A percentile compares a stretch with the other conserved stretches of the same genome.
phyloP scores from a whole-genome alignment of 805 yeast species.

The Nakazawaea sp. region DNA sequence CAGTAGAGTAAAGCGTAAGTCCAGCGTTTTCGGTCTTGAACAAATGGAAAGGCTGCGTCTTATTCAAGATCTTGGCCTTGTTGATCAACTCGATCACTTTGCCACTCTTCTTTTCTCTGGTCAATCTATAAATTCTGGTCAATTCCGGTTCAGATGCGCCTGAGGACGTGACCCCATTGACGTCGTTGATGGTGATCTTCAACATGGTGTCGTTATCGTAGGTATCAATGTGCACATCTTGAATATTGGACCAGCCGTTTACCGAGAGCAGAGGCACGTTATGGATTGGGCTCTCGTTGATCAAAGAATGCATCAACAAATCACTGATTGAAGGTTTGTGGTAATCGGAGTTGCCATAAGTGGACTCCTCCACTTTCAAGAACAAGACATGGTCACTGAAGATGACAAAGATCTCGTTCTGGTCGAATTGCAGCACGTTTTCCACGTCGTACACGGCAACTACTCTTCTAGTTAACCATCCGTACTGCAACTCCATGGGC shows the following conservation, averaged over 20 bases:
- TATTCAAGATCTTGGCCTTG: conserved; percentile 67
- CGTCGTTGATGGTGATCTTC: conserved; percentile 19
- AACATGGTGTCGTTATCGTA: conserved; percentile 24
- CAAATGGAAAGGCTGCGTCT: conserved; percentile 80
- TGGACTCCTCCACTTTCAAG: conserved; percentile 44
- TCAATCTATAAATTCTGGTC: conserved; percentile 15
- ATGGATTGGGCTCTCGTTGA: conserved; percentile 74
- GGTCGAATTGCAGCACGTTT: conserved; percentile 20
- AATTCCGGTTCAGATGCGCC: not conserved
- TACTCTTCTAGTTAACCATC: conserved; percentile 83
- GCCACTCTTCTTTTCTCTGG: conserved; percentile 14
- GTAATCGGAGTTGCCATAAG: conserved; percentile 17
- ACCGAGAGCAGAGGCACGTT: conserved; percentile 68
- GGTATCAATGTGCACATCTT: conserved; percentile 44
- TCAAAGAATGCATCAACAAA: conserved; percentile 81
- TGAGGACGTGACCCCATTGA: not conserved
- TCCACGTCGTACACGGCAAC: conserved; percentile 57
- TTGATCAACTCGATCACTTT: conserved; percentile 51
- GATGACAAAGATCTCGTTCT: conserved; percentile 56
- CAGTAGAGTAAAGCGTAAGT: conserved; percentile 51
- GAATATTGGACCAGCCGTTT: conserved; percentile 57
- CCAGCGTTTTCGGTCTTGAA: conserved; percentile 45
- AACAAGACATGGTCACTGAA: conserved; percentile 78
- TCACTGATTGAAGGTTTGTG: conserved; percentile 63
- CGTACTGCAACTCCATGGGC: conserved; percentile 83